A percentile compares a stretch with the other conserved stretches of the same genome.
Evolutionary conservation across 1,139 yeast species (phyloP).

Genomic region (Williopsis jadinii): DNA sequence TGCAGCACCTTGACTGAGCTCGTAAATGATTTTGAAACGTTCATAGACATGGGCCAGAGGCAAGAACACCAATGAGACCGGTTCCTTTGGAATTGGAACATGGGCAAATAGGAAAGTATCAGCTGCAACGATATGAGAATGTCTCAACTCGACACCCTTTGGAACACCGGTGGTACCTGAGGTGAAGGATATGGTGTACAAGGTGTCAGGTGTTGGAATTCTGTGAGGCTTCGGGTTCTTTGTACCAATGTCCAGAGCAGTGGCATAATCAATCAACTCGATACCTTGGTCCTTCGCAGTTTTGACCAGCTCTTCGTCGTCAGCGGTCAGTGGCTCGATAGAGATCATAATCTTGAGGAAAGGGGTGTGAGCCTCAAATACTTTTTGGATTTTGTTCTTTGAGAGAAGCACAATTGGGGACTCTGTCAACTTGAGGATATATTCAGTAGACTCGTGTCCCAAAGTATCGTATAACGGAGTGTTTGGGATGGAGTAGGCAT

Average conservation of each 20-base stretch:
- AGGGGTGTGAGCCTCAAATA: constrained; percentile 20
- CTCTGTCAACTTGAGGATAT: constrained; percentile 33
- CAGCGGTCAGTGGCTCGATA: constrained; percentile 17
- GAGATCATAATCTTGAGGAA: constrained; percentile 21
- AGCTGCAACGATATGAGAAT: constrained; percentile 37
- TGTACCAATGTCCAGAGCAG: constrained; percentile 32
- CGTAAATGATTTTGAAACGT: constrained; percentile 27
- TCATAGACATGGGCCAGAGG: constrained; percentile 70
- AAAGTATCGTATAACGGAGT: constrained; percentile 39
- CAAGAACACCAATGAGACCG: constrained; percentile 32
- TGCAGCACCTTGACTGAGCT: constrained; percentile 29
- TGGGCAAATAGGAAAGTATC: constrained; percentile 23
- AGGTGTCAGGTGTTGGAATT: constrained; percentile 37
- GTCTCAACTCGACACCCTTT: constrained; percentile 46
- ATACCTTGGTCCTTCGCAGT: constrained; percentile 15
- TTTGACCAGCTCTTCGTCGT: constrained; percentile 12
- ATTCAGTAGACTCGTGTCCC: constrained; percentile 33
- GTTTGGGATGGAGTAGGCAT: constrained; percentile 31
- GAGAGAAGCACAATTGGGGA: constrained; percentile 34
- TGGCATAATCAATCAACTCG: constrained; percentile 16
- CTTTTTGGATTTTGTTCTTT: constrained; percentile 27
- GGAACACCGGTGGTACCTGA: constrained; percentile 54
- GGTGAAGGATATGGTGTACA: constrained; percentile 45
- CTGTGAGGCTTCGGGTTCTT: constrained; percentile 29
- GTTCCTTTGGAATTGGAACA: constrained; percentile 20